phyloP scores from a whole-genome alignment of 306 rosid species.

The Ochetophila trinervis region DNA sequence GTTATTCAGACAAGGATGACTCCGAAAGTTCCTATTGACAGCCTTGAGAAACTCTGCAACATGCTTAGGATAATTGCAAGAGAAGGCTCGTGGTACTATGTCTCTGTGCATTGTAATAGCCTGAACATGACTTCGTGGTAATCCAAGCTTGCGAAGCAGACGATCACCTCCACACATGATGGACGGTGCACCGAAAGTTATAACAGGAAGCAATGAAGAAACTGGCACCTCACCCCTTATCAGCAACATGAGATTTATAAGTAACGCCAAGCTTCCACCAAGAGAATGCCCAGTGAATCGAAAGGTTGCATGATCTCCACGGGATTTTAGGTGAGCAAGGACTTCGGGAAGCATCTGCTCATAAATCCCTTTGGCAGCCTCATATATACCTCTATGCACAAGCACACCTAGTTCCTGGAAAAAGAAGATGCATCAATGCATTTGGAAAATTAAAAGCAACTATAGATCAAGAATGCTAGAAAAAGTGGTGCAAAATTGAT shows the following conservation, averaged over 20 bases:
- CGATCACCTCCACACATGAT: slow-evolving; percentile 91
- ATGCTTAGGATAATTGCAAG: slow-evolving; percentile 87
- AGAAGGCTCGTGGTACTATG: slow-evolving; percentile 92
- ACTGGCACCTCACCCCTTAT: slow-evolving; percentile 65
- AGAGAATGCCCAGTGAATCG: slow-evolving; percentile 96
- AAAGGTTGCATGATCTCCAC: slow-evolving; percentile 57
- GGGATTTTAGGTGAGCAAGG: slow-evolving; percentile 57
- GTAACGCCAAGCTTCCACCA: slow-evolving; percentile 92
- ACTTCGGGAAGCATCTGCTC: slow-evolving; percentile 88
- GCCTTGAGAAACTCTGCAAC: slow-evolving; percentile 86
- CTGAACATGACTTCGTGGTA: slow-evolving; percentile 74
- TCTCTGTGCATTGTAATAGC: slow-evolving; percentile 86
- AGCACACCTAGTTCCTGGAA: slow-evolving; percentile 68
- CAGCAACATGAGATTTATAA: slow-evolving; percentile 84
- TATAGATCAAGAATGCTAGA: neutral
- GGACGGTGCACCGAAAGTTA: slow-evolving; percentile 90
- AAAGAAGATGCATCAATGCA: neutral
- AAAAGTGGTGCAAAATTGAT: neutral
- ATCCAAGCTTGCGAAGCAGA: slow-evolving; percentile 66
- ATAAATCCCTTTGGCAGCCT: slow-evolving; percentile 94
- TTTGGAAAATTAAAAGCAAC: neutral
- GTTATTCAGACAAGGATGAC: slow-evolving; percentile 79
- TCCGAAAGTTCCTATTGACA: slow-evolving; percentile 70
- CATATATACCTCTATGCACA: slow-evolving; percentile 95
- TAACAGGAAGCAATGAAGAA: slow-evolving; percentile 82